Evolutionary conservation across 148 eudicot species (phyloP), one percentile per base, ranked within the genome.

Genomic region (Rhododendron ferrugineum): DNA sequence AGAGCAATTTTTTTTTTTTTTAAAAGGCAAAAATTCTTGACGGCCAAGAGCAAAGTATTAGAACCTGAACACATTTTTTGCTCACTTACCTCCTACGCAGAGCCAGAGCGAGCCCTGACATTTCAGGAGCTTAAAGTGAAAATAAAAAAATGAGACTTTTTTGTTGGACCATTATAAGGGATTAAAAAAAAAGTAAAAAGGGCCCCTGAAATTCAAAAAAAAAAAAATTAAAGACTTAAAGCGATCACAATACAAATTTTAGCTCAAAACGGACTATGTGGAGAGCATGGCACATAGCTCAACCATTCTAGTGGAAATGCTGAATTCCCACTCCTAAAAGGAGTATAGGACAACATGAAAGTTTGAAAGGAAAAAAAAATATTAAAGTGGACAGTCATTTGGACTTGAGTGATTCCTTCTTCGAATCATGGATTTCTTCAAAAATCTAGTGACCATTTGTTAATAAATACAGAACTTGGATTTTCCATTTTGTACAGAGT

Each of bases 251-350:
- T 40, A 40, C 7, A 40, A 40, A 0, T 40, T 5, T 40, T 40
- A 6, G 42, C 42, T 5, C 42, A 6, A 0, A 7, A 0, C 42
- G 7, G 42, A 1, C 1, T 40, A 7, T 5, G 7, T 40, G 42
- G n/a, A 20, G 13, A 64, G 30, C 72, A 64, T 2, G 2, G 37
- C 20, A 30, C 75, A 68, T 62, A 9, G 72, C 13, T n/a, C 75
- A 32, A 70, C 32, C 8, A 70, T 70, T 70, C 20, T 4, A 70
- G 40, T 30, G 18, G 40, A 70, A 70, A 32, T 70, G 36, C 75
- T 70, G 20, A 70, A 70, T 74, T 81, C 83, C 40, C 83, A 81
- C 83, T 20, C 9, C 30, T 22, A 81, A 81, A 81, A 81, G 66
- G 30, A 66, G 34, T 26, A 66, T 3, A 11, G 28, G 70, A 30